Evolutionary conservation across 2,329 filamentous ascomycete species (phyloP).

Genomic region (Corinectria fuckeliana): DNA sequence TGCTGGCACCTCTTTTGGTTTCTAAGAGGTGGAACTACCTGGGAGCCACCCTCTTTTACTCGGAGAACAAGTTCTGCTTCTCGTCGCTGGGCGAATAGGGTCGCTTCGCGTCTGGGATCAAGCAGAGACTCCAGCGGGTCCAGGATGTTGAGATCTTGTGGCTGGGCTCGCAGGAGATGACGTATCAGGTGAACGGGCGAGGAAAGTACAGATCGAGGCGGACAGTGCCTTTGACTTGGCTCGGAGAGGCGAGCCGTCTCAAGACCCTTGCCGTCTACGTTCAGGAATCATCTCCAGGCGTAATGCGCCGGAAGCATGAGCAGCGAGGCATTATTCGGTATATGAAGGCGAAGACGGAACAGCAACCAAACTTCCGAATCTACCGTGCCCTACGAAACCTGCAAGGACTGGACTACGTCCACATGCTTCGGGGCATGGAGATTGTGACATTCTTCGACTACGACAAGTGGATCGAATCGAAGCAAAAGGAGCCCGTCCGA

Average conservation of each 20-base stretch:
- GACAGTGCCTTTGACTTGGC: slow-evolving; percentile 43
- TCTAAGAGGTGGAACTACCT: slow-evolving; percentile 49
- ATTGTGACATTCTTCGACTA: slow-evolving; percentile 52
- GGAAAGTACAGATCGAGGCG: slow-evolving; percentile 46
- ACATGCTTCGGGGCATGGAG: slow-evolving; percentile 51
- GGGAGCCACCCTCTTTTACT: slow-evolving; percentile 54
- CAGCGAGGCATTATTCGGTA: slow-evolving; percentile 25
- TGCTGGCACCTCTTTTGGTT: slow-evolving; percentile 49
- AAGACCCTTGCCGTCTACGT: slow-evolving; percentile 50
- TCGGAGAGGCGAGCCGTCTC: slow-evolving; percentile 48
- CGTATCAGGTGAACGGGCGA: slow-evolving; percentile 16
- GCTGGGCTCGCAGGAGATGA: slow-evolving; percentile 46
- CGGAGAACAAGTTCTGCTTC: slow-evolving; percentile 57
- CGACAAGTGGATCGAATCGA: slow-evolving; percentile 28
- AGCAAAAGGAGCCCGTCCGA: slow-evolving; percentile 26
- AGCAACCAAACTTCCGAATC: slow-evolving; percentile 50
- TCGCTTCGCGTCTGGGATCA: slow-evolving; percentile 53
- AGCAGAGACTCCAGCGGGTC: slow-evolving; percentile 48
- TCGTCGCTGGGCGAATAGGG: slow-evolving; percentile 60
- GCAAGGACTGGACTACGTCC: slow-evolving; percentile 54
- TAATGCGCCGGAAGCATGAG: slow-evolving; percentile 50
- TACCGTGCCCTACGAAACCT: slow-evolving; percentile 47
- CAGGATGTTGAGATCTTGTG: slow-evolving; percentile 54
- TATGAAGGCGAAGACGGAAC: slow-evolving; percentile 38
- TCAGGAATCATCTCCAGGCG: slow-evolving; percentile 41